These are phyloP conservation scores for Metschnikowia colocasiae DNA, from an alignment of 805 yeast species.

Conservation along the genomic window DNA sequence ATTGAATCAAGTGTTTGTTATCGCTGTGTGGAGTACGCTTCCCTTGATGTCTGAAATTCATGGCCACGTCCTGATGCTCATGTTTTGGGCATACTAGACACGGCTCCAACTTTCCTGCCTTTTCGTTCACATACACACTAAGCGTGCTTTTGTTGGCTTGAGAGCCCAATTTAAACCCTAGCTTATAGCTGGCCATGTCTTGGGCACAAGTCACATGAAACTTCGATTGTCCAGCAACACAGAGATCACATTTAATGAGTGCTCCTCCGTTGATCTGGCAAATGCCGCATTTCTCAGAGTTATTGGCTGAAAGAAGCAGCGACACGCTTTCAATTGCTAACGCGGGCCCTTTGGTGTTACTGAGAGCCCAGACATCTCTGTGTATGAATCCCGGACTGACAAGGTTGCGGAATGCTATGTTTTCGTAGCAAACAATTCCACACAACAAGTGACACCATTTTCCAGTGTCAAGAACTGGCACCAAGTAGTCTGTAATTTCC, in stretches of 20 bases:
- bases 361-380: constrained; percentile 6
- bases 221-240: constrained; percentile 25
- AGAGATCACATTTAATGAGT: constrained; percentile 44
- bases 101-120: constrained; percentile 43
- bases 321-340: constrained; percentile 30
- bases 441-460: constrained; percentile 80
- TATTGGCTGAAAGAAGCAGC: constrained; percentile 25
- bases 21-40: constrained; percentile 24
- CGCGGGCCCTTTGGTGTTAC: constrained; percentile 7
- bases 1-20: constrained; percentile 35
- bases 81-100: constrained; percentile 44
- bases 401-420: constrained; percentile 21
- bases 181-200: constrained; percentile 37
- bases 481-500: constrained; percentile 60
- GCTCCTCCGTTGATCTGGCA: constrained; percentile 51
- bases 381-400: constrained; percentile 11
- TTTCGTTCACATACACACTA: constrained; percentile 19
- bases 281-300: constrained; percentile 38
- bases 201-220: constrained; percentile 61
- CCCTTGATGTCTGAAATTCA: constrained; percentile 29
- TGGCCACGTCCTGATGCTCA: constrained; percentile 17
- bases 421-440: constrained; percentile 51
- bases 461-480: constrained; percentile 57
- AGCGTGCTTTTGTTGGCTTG: constrained; percentile 16
- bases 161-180: constrained; percentile 51